A percentile compares a stretch with the other conserved stretches of the same genome.
Evolutionary conservation across 768 basidiomycete species (phyloP).

Genomic region (Hygrophorus pudorinus): DNA sequence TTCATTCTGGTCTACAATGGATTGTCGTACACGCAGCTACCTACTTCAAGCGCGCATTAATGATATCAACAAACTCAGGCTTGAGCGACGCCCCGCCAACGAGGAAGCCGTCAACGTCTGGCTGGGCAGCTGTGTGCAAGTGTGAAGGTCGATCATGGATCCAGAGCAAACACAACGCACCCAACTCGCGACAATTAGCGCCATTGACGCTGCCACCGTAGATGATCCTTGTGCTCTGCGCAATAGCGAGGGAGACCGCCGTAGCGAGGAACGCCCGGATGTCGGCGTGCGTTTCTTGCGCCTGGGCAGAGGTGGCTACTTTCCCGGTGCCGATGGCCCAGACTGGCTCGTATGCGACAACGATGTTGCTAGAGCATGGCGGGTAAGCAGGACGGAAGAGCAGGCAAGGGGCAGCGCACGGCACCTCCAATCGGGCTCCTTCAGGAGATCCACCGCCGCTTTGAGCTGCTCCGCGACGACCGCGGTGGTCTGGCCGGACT

Average conservation of each 20-base stretch:
- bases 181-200: slow-evolving; percentile 79
- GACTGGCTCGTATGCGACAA: slow-evolving; percentile 94
- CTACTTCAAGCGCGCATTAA: slow-evolving; percentile 40
- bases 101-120: slow-evolving; percentile 94
- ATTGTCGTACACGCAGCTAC: background rate
- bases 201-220: slow-evolving; percentile 94
- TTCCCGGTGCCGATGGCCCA: slow-evolving; percentile 99
- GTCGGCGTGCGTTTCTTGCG: slow-evolving; percentile 83
- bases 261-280: slow-evolving; percentile 67
- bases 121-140: slow-evolving; percentile 45
- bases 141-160: background rate
- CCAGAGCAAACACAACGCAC: slow-evolving; percentile 36
- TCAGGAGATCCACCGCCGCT: slow-evolving; percentile 55
- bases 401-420: slow-evolving; percentile 13
- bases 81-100: slow-evolving; percentile 97
- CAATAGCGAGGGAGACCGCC: slow-evolving; percentile 58
- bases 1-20: background rate
- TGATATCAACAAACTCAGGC: slow-evolving; percentile 90
- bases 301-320: slow-evolving; percentile 86
- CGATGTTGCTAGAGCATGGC: slow-evolving; percentile 53
- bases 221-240: slow-evolving; percentile 73
- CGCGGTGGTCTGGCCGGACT: slow-evolving; percentile 61
- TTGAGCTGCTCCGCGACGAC: slow-evolving; percentile 80
- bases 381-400: background rate
- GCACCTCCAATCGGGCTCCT: slow-evolving; percentile 72